phyloP scores from a whole-genome alignment of 352 stramenopile genomes.

The Phytopythium delawarense region DNA sequence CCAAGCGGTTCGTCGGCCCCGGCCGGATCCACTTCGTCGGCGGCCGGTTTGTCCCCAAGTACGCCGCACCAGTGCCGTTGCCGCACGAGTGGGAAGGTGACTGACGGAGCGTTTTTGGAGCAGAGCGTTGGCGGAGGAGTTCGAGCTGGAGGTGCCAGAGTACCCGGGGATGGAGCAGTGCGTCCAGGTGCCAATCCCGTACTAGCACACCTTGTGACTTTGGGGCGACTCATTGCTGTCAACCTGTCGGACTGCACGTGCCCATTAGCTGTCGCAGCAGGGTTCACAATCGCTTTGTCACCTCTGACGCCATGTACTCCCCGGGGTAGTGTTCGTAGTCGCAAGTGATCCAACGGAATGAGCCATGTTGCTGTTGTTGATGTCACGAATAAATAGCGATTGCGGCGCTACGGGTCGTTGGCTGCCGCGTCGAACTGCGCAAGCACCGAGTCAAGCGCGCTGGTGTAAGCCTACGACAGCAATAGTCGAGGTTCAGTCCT shows the following conservation, averaged over 20 bases:
- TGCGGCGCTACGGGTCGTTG: not conserved
- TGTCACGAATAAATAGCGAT: not conserved
- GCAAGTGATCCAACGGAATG: not conserved
- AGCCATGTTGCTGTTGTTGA: not conserved
- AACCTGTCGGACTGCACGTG: not conserved
- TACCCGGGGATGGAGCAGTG: constrained; percentile 64
- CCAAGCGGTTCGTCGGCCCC: constrained; percentile 81
- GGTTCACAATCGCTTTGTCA: too few species aligned
- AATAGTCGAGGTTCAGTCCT: not conserved
- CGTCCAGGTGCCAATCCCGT: constrained; percentile 41
- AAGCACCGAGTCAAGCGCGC: constrained; percentile 46
- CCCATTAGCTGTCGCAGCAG: not conserved
- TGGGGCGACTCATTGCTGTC: not conserved
- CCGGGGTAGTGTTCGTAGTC: not conserved
- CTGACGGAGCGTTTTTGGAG: not conserved
- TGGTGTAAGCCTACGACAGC: constrained; percentile 26
- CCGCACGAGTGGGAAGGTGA: not conserved
- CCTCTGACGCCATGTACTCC: not conserved
- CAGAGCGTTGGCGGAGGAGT: constrained; percentile 55
- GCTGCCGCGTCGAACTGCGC: constrained; percentile 34
- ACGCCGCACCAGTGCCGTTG: not conserved
- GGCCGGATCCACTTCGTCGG: constrained; percentile 93
- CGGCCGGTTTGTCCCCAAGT: constrained; percentile 94
- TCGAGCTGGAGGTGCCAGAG: constrained; percentile 55
- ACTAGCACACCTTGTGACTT: constrained; percentile 3